Conservation (phyloP, 139 green algal species). For the Edaphochlamys debaryana region DNA sequence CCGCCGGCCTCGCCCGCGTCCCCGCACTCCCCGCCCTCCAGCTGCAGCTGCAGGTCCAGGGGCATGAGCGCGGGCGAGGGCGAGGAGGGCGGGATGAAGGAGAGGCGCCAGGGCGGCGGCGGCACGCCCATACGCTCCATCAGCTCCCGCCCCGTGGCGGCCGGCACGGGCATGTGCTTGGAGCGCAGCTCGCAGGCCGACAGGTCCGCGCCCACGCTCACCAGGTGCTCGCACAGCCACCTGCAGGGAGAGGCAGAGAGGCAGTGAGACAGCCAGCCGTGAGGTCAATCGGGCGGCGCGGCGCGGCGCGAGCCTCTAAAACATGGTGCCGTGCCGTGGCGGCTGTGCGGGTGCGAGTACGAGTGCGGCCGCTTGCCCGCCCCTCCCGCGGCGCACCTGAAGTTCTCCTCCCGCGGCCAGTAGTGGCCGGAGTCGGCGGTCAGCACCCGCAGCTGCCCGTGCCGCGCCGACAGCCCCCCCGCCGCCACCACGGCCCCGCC, state of each 20-base stretch:
- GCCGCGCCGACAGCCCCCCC: constrained; percentile 61
- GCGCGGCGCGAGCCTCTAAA: no score
- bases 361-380: no score
- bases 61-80: not conserved
- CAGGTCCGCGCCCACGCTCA: constrained; percentile 29
- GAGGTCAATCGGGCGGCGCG: no score
- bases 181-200: constrained; percentile 19
- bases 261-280: no score
- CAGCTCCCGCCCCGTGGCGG: constrained; percentile 28
- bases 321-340: no score
- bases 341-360: no score
- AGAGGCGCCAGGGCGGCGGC: constrained; percentile 27
- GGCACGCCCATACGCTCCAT: constrained; percentile 39
- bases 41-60: not conserved
- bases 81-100: not conserved
- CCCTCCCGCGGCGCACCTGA: constrained; percentile 7
- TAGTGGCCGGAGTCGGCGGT: constrained; percentile 76
- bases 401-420: constrained; percentile 42
- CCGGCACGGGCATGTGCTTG: constrained; percentile 42
- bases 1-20: no score
- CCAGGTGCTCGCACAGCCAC: constrained; percentile 44
- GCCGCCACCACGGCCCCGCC: constrained; percentile 69
- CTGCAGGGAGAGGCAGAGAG: not conserved
- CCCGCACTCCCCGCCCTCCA: not conserved
- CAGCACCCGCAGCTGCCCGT: constrained; percentile 65